A percentile compares a stretch with the other conserved stretches of the same genome.
phyloP scores from a whole-genome alignment of 108 stramenopile genomes.

The Cylindrotheca fusiformis region DNA sequence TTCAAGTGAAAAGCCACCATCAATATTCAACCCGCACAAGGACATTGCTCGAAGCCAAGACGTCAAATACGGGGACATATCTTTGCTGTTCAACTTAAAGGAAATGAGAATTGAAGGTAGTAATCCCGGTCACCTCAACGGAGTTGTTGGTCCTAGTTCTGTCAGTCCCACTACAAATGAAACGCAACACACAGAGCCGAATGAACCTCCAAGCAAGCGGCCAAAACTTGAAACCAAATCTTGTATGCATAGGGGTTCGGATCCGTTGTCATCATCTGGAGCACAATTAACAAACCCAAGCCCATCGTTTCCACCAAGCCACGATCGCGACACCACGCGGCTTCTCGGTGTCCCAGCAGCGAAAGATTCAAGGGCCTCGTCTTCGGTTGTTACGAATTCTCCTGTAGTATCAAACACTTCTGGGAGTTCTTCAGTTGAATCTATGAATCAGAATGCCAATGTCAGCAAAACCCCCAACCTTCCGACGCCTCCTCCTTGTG shows the following conservation, averaged over 20 bases:
- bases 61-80: neutral
- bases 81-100: neutral
- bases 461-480: no score
- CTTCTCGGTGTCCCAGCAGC: no score
- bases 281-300: no score
- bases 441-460: neutral
- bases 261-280: no score
- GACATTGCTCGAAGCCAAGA: no score
- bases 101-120: neutral
- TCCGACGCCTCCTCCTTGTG: no score
- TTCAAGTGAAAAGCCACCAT: no score
- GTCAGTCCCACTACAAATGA: neutral
- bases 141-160: neutral
- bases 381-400: constrained; percentile 7
- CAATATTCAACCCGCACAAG: no score
- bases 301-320: no score
- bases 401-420: constrained; percentile 1
- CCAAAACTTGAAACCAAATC: constrained; percentile 22
- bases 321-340: no score
- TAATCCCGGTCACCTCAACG: neutral
- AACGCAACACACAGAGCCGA: neutral
- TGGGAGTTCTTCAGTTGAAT: constrained; percentile 5
- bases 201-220: constrained; percentile 16
- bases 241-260: no score
- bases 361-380: no score